A percentile compares a stretch with the other conserved stretches of the same genome.
These are phyloP conservation scores for Schizopora paradoxa DNA, from an alignment of 1,284 basidiomycete species.

Conservation along the genomic window DNA sequence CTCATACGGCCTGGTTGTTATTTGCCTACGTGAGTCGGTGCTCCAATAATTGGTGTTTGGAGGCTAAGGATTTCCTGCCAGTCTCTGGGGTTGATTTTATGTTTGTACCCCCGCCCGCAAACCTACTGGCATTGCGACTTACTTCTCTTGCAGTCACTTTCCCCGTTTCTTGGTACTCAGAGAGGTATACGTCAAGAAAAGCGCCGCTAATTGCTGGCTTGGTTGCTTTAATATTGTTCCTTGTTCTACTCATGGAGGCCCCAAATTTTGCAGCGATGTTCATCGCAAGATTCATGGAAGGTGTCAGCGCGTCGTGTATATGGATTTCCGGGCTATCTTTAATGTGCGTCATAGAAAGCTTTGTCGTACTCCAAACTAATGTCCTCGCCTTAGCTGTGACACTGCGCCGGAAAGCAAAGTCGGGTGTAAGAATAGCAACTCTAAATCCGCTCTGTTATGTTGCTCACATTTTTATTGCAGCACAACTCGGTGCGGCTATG, in stretches of 20 bases:
- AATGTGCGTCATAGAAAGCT: constrained; percentile 40
- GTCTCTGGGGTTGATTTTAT: constrained; percentile 12
- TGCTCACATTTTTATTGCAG: constrained; percentile 30
- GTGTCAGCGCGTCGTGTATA: constrained; percentile 66
- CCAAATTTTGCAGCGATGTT: constrained; percentile 68
- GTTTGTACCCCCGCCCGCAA: too few relatives aligned
- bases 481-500: constrained; percentile 70
- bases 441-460: not conserved
- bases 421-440: constrained; percentile 42
- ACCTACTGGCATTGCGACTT: too few relatives aligned
- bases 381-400: constrained; percentile 48
- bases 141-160: too few relatives aligned
- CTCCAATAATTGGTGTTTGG: not conserved
- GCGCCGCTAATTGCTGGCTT: constrained; percentile 58
- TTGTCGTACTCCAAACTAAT: constrained; percentile 5
- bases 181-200: constrained; percentile 50
- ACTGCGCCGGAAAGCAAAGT: constrained; percentile 52
- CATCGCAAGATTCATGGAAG: constrained; percentile 66
- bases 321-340: constrained; percentile 73
- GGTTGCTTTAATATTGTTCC: constrained; percentile 48
- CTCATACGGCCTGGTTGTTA: constrained; percentile 62
- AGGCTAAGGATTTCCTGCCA: not conserved
- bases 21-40: constrained; percentile 48
- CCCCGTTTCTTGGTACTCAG: constrained; percentile 55
- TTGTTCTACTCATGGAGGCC: constrained; percentile 74